Conservation (phyloP, 345 rosid species). For the Ceriops tagal region DNA sequence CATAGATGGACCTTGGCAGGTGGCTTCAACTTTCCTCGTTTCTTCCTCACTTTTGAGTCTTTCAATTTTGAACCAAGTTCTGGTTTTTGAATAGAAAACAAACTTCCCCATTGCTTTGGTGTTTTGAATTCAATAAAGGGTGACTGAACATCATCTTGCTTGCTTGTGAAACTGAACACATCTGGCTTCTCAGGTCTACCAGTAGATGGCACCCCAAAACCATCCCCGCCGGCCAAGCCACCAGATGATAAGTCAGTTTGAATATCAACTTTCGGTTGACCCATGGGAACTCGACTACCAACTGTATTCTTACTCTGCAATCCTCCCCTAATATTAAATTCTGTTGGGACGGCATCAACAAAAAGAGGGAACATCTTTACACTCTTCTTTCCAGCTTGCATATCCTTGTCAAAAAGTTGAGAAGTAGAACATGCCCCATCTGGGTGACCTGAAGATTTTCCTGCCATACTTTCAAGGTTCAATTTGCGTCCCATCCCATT, state of each 20-base stretch:
- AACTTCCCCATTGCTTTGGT: conserved; percentile 39
- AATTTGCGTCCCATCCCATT: conserved; percentile 59
- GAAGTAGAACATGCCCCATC: conserved; percentile 27
- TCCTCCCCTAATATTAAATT: conserved; percentile 33
- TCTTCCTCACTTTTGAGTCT: conserved; percentile 47
- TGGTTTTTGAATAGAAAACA: conserved; percentile 44
- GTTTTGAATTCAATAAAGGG: conserved; percentile 54
- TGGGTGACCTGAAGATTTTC: conserved; percentile 29
- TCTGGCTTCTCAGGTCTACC: conserved; percentile 23
- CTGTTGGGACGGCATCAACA: conserved; percentile 24
- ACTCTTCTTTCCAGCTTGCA: conserved; percentile 25
- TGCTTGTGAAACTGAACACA: conserved; percentile 18
- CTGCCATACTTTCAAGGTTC: conserved; percentile 34
- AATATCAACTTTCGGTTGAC: conserved; percentile 19
- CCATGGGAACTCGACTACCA: conserved; percentile 27
- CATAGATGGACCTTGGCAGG: conserved; percentile 46
- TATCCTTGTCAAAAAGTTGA: conserved; percentile 20
- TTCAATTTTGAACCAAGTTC: conserved; percentile 55
- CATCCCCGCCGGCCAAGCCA: conserved; percentile 18
- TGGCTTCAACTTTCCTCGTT: conserved; percentile 60
- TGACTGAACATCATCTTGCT: conserved; percentile 23
- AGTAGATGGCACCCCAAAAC: conserved; percentile 21
- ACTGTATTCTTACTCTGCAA: conserved; percentile 24
- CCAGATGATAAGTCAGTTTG: conserved; percentile 22
- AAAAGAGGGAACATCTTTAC: conserved; percentile 23